These are phyloP conservation scores for Claviceps fusiformis DNA, from an alignment of 2,329 filamentous ascomycete species.

Conservation along the genomic window DNA sequence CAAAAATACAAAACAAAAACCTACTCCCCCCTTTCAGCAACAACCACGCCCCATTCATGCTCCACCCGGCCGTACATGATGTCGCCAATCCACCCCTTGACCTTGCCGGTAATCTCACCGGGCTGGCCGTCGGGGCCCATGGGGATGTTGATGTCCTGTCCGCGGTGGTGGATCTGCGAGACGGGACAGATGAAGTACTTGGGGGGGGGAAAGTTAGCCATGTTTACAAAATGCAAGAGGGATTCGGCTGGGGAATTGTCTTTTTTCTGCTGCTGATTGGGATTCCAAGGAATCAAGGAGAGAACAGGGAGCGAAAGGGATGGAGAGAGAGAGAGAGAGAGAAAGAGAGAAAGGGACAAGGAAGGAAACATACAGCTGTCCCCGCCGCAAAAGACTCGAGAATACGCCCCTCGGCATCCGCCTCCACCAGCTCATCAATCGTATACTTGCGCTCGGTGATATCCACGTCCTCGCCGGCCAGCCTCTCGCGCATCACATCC, in stretches of 20 bases:
- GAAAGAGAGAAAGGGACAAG: background rate
- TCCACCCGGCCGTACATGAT: slow-evolving; percentile 62
- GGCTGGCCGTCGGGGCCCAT: slow-evolving; percentile 36
- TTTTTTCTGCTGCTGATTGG: slow-evolving; percentile 14
- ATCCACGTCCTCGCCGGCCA: slow-evolving; percentile 42
- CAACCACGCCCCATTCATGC: slow-evolving; percentile 56
- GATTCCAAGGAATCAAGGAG: background rate
- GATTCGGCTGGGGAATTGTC: too few species aligned
- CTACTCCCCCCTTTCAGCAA: slow-evolving; percentile 42
- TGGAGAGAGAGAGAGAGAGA: background rate
- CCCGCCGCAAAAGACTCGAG: slow-evolving; percentile 79
- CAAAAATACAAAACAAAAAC: background rate
- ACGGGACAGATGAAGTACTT: slow-evolving; percentile 61
- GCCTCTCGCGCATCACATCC: slow-evolving; percentile 52
- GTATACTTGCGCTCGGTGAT: slow-evolving; percentile 74
- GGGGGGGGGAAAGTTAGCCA: background rate
- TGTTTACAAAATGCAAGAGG: too few species aligned
- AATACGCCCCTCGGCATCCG: slow-evolving; percentile 59
- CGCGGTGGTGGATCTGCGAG: slow-evolving; percentile 53
- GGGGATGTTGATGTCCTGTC: slow-evolving; percentile 47
- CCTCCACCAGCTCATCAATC: slow-evolving; percentile 63
- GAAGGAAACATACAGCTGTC: slow-evolving; percentile 54
- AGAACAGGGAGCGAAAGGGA: background rate
- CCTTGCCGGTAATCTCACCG: slow-evolving; percentile 43
- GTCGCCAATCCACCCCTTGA: slow-evolving; percentile 55